These are phyloP conservation scores for Coemansia interrupta DNA, from an alignment of 192 early-diverging fungal genomes.

Conservation along the genomic window DNA sequence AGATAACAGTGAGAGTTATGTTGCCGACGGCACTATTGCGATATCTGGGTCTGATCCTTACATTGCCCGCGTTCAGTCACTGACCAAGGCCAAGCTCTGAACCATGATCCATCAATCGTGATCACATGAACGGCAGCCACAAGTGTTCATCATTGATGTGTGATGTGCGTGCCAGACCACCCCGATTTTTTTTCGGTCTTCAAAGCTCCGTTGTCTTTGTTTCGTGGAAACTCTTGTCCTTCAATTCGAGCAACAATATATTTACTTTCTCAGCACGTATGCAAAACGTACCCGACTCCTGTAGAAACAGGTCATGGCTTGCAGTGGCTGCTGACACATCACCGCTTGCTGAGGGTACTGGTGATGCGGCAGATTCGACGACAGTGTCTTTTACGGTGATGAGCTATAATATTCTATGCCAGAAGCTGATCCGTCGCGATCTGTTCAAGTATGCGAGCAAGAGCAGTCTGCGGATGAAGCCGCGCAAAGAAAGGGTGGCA, in stretches of 20 bases:
- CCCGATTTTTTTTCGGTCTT: neutral
- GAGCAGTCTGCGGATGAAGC: conserved; percentile 55
- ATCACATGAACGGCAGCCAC: neutral
- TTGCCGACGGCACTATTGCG: conserved; percentile 61
- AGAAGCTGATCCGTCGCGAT: conserved; percentile 52
- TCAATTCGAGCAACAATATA: neutral
- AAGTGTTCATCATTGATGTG: too few relatives aligned
- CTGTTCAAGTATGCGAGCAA: conserved; percentile 59
- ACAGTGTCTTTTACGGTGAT: conserved; percentile 49
- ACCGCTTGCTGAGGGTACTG: neutral
- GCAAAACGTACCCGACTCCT: conserved; percentile 19
- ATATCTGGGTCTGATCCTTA: conserved; percentile 42
- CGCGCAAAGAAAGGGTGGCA: conserved; percentile 46
- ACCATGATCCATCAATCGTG: too few relatives aligned
- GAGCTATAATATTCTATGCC: conserved; percentile 62
- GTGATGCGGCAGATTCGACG: neutral
- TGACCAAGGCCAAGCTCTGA: conserved; percentile 13
- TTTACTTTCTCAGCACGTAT: neutral
- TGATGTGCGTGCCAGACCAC: too few relatives aligned
- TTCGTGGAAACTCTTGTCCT: neutral
- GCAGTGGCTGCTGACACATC: conserved; percentile 1
- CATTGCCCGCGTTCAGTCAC: conserved; percentile 14
- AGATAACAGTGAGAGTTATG: conserved; percentile 75
- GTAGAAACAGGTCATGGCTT: conserved; percentile 32
- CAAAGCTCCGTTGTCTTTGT: neutral